Evolutionary conservation across 2,329 filamentous ascomycete species (phyloP).

Genomic region (Bipolaris cookei): DNA sequence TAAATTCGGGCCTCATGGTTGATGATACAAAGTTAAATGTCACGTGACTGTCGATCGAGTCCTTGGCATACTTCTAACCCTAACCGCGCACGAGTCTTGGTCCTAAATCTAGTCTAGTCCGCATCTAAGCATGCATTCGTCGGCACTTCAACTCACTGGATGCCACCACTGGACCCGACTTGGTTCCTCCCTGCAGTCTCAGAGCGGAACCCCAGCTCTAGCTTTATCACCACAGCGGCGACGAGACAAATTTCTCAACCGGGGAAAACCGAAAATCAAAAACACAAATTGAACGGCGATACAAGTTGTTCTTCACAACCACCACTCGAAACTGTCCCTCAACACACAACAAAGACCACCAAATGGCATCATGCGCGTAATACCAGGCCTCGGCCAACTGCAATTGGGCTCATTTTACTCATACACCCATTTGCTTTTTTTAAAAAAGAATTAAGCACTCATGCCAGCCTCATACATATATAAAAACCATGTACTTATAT

Average conservation of each 20-base stretch:
- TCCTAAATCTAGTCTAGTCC: neutral
- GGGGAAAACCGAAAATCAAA: neutral
- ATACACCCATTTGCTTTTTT: slow-evolving; percentile 17
- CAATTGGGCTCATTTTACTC: neutral
- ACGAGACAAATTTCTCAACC: neutral
- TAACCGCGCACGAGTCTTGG: neutral
- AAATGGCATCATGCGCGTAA: slow-evolving; percentile 3
- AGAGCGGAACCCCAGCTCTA: neutral
- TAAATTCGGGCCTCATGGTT: slow-evolving; percentile 6
- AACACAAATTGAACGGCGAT: neutral
- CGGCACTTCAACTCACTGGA: neutral
- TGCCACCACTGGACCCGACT: neutral
- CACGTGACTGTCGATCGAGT: neutral
- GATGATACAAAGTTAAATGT: neutral
- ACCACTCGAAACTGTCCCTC: neutral
- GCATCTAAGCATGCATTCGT: neutral
- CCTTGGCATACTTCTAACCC: neutral
- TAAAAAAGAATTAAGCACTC: neutral
- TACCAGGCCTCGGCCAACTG: neutral
- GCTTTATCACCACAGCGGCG: neutral
- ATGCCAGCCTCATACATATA: neutral
- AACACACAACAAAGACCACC: neutral
- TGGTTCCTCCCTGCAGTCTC: neutral
- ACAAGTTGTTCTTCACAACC: neutral
- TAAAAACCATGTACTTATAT: neutral